Base-by-base conservation (phyloP, 805 yeast species). In the Wickerhamomyces alni region DNA sequence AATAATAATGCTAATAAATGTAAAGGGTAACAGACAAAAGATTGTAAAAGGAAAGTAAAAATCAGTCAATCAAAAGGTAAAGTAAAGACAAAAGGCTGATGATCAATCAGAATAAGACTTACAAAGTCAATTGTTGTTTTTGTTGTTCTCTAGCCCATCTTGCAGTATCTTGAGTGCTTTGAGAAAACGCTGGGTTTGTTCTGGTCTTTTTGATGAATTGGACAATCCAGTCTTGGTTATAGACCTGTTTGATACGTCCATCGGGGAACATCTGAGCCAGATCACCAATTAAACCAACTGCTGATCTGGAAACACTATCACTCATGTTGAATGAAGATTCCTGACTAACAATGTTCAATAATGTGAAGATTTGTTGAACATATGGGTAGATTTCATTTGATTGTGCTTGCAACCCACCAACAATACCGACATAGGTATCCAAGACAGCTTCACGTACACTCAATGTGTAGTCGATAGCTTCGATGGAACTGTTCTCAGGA, bases 341-440 rank as follows among this genome's bases (percentile, higher is more conserved):
- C 28, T 61, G 65, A 43, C 79, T 72, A 33, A 87, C 69, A 30
- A 65, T 59, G 47, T 76, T 67, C 52, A 93, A 62, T 55, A 89
- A 83, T 41, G 69, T 75, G 63, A 88, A 81, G 34, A 91, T 80
- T 35, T 80, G 74, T 27, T 76, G 75, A 36, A 84, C 74, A 59
- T 75, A 86, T 33, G 81, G 82, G 47, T 60, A 70, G 34, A 93
- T 61, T 29, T 77, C 72, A 30, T 75, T 75, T 15, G 96, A 87
- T 16, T 69, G 63, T 39, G 75, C 82, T 44, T 77, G 79, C 53
- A 87, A 63, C n/a, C 98, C 97, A 36, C 94, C 88, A 42, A 91
- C 87, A 36, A 93, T 81, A 45, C 99, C 99, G 27, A 89, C 95
- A 58, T 87, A 93, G 29, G 96, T 88, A 61, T 93, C 98, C 51